phyloP scores from a whole-genome alignment of 2,329 filamentous ascomycete species.

The Dactylellina sp. region DNA sequence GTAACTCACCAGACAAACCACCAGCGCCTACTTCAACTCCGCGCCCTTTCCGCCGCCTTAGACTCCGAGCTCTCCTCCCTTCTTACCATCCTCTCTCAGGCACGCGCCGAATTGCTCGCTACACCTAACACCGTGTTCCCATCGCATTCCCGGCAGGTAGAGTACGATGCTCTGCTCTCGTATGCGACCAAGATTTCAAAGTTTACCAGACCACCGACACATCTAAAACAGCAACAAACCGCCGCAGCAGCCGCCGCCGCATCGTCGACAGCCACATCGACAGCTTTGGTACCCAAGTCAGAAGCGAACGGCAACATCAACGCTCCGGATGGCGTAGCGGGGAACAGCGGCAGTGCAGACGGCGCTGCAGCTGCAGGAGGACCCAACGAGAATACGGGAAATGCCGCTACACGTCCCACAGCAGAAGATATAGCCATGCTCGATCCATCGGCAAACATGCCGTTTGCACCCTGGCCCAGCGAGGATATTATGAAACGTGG shows the following conservation, averaged over 20 bases:
- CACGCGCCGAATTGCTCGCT: conserved; percentile 77
- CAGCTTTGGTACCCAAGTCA: conserved; percentile 35
- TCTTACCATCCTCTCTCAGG: conserved; percentile 75
- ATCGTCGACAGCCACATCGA: not conserved
- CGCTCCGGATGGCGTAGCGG: not conserved
- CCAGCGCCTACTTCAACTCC: conserved; percentile 75
- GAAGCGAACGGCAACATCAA: conserved; percentile 32
- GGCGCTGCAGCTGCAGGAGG: conserved; percentile 18
- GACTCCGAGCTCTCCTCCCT: conserved; percentile 80
- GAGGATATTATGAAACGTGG: conserved; percentile 77
- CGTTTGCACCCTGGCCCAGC: conserved; percentile 81
- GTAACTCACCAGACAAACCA: conserved; percentile 81
- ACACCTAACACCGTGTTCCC: conserved; percentile 72
- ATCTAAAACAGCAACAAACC: conserved; percentile 61
- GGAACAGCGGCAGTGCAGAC: not conserved
- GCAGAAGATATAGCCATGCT: conserved; percentile 63
- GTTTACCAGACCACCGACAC: conserved; percentile 78
- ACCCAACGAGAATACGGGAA: conserved; percentile 55
- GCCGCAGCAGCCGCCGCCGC: conserved; percentile 4
- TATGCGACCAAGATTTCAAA: conserved; percentile 84
- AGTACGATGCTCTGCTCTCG: conserved; percentile 78
- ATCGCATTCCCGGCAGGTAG: conserved; percentile 66
- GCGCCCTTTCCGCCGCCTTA: conserved; percentile 73
- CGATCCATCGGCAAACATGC: conserved; percentile 69
- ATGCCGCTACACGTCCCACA: conserved; percentile 60